Evolutionary conservation across 2,329 filamentous ascomycete species (phyloP).

Genomic region (Pyricularia sp.): DNA sequence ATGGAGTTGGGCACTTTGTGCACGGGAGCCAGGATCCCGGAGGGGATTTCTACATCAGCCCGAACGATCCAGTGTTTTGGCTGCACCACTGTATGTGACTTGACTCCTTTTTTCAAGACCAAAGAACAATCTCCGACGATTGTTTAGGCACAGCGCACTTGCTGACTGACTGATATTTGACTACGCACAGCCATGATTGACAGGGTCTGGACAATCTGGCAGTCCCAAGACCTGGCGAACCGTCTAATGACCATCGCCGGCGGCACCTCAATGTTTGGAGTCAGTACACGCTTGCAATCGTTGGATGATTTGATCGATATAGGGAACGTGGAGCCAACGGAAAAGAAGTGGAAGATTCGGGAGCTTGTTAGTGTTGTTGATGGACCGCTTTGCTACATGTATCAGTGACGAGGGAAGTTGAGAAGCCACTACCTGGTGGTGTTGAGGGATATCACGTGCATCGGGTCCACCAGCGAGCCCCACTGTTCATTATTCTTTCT

Average conservation of each 20-base stretch:
- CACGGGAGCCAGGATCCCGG: constrained; percentile 26
- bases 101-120: too few relatives aligned
- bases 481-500: too few relatives aligned
- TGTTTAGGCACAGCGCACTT: not conserved
- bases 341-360: constrained; percentile 13
- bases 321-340: constrained; percentile 8
- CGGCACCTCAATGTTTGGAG: constrained; percentile 18
- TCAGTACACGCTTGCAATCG: constrained; percentile 12
- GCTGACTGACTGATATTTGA: too few relatives aligned
- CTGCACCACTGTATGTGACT: constrained; percentile 14
- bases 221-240: constrained; percentile 18
- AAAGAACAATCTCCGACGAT: not conserved
- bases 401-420: constrained; percentile 11
- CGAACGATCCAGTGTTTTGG: constrained; percentile 22
- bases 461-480: too few relatives aligned
- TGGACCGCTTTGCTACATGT: constrained; percentile 19
- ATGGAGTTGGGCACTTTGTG: constrained; percentile 18
- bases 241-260: constrained; percentile 18
- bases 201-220: constrained; percentile 20
- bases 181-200: constrained; percentile 19
- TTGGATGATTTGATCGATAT: constrained; percentile 18
- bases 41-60: constrained; percentile 27
- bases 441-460: too few relatives aligned
- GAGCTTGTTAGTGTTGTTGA: constrained; percentile 18
- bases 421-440: not conserved